phyloP scores from a whole-genome alignment of 169 alveolate species.

The Theileria equi region DNA sequence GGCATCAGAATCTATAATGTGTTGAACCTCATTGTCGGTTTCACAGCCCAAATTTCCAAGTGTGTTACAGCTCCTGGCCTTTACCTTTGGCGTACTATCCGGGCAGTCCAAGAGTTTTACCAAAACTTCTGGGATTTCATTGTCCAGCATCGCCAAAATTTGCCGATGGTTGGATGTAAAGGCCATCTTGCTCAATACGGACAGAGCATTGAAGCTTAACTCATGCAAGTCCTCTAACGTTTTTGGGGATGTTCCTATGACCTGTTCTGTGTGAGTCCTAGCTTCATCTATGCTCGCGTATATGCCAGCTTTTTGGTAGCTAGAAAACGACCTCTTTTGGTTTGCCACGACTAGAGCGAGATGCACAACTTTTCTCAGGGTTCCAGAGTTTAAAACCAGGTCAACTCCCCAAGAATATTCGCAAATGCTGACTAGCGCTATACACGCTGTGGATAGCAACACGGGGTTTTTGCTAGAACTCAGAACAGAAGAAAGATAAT shows the following conservation, averaged over 20 bases:
- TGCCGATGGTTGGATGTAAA: constrained; percentile 77
- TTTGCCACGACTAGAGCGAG: constrained; percentile 25
- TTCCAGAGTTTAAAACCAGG: constrained; percentile 27
- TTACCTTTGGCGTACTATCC: constrained; percentile 68
- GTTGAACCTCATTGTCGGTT: constrained; percentile 77
- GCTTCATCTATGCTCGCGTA: constrained; percentile 9
- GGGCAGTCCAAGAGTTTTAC: constrained; percentile 77
- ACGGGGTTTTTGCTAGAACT: constrained; percentile 2
- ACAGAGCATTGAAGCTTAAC: constrained; percentile 79
- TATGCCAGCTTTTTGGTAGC: too few relatives aligned
- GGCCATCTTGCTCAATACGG: constrained; percentile 82
- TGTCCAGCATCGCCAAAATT: constrained; percentile 68
- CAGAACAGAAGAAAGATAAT: constrained; percentile 13
- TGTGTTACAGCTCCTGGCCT: constrained; percentile 84
- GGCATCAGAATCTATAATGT: constrained; percentile 76
- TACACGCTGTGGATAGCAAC: constrained; percentile 34
- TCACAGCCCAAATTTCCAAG: constrained; percentile 86
- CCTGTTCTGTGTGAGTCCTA: constrained; percentile 2
- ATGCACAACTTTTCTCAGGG: constrained; percentile 12
- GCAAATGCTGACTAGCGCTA: constrained; percentile 22
- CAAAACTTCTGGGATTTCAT: constrained; percentile 74
- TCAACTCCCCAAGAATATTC: constrained; percentile 48
- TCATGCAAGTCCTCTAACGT: constrained; percentile 50
- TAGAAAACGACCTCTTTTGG: constrained; percentile 4
- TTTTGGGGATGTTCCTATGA: not conserved